Percentiles rank a stretch among this genome's conserved stretches.
Conservation (phyloP, 2,329 filamentous ascomycete species). For the Alternaria atra region DNA sequence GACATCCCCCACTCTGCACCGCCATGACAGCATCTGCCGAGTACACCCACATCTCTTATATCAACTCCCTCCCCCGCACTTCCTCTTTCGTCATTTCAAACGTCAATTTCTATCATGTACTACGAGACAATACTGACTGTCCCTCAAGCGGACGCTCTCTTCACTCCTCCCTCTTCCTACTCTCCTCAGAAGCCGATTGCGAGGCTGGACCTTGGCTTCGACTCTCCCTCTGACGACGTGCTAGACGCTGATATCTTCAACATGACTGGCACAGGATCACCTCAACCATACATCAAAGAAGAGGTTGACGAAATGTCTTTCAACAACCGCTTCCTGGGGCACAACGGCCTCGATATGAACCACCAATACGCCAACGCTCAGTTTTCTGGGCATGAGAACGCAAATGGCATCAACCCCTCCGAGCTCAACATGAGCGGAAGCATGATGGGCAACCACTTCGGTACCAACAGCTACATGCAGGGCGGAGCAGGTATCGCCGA, state of each 20-base stretch:
- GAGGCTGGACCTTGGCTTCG: slow-evolving; percentile 50
- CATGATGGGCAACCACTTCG: slow-evolving; percentile 65
- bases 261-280: slow-evolving; percentile 65
- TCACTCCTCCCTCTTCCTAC: slow-evolving; percentile 54
- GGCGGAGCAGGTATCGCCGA: slow-evolving; percentile 83
- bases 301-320: slow-evolving; percentile 71
- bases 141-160: slow-evolving; percentile 54
- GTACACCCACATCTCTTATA: slow-evolving; percentile 35
- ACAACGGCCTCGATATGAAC: slow-evolving; percentile 61
- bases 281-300: slow-evolving; percentile 72
- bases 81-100: slow-evolving; percentile 24
- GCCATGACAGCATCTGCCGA: slow-evolving; percentile 44
- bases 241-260: slow-evolving; percentile 56
- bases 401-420: slow-evolving; percentile 76
- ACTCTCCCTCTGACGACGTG: slow-evolving; percentile 52
- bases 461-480: slow-evolving; percentile 75
- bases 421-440: slow-evolving; percentile 78
- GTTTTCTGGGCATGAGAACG: slow-evolving; percentile 55
- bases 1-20: slow-evolving; percentile 37
- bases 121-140: slow-evolving; percentile 51
- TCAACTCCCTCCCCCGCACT: slow-evolving; percentile 18
- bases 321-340: slow-evolving; percentile 60
- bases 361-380: slow-evolving; percentile 60
- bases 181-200: slow-evolving; percentile 51
- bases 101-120: slow-evolving; percentile 41